Conservation (phyloP, 331 rosid genomes). For the Pyracantha coccinea region DNA sequence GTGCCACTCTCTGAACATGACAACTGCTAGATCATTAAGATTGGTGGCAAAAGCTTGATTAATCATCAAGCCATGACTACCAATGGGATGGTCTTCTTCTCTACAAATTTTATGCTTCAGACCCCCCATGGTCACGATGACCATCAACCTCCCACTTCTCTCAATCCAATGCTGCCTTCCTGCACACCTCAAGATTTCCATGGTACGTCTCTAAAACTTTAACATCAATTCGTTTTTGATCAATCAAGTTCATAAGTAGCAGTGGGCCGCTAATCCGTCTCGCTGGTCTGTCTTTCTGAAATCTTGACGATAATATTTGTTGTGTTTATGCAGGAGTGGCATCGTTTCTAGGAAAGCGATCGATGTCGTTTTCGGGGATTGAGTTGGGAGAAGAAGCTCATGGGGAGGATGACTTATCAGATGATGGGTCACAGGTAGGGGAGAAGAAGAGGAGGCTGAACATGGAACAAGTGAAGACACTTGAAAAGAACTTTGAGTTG, state of each 20-base stretch:
- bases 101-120: conserved; percentile 89
- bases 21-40: conserved; percentile 15
- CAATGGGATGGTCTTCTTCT: conserved; percentile 80
- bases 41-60: conserved; percentile 11
- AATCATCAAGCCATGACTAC: conserved; percentile 13
- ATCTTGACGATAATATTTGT: not conserved
- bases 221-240: not conserved
- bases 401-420: conserved; percentile 85
- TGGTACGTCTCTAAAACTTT: conserved; percentile 30
- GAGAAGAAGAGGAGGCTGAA: conserved; percentile 95
- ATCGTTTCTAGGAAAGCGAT: conserved; percentile 84
- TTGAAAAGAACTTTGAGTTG: conserved; percentile 93
- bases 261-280: not conserved
- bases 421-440: conserved; percentile 91
- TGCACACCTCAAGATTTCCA: conserved; percentile 84
- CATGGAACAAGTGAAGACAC: conserved; percentile 93
- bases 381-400: conserved; percentile 79
- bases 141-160: conserved; percentile 59
- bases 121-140: conserved; percentile 56
- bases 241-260: not conserved
- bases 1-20: conserved; percentile 10
- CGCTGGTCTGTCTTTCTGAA: not conserved
- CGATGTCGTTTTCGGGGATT: conserved; percentile 89
- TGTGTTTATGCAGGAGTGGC: conserved; percentile 60
- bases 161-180: conserved; percentile 71